Base-by-base conservation (phyloP, 768 basidiomycete species). In the Leccinum longicurvipes region DNA sequence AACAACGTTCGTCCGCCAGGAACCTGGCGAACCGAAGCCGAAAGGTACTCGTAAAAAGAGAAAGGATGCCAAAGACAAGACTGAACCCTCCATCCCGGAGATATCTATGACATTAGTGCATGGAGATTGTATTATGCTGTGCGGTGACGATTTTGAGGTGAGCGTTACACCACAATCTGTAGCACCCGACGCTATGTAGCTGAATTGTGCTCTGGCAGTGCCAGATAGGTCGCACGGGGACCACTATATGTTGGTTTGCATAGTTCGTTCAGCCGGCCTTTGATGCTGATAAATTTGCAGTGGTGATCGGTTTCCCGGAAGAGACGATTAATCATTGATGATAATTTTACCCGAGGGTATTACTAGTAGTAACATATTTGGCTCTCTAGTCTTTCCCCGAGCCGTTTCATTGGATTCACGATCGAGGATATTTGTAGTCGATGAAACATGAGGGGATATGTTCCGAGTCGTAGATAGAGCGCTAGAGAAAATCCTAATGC, bases 131-230 rank as follows among this genome's bases (percentile, higher is more conserved):
- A 59, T 73, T 2, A 46, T 77, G 36, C 63, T 77, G 6, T 59
- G 8, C 3, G 76, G 77, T 10, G 76, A 73, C 50, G 73, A 72
- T 44, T 76, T 74, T 51, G 74, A 77, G 67, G 76, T 76, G 64
- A 73, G 58, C 72, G 65, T 50, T n/a, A 32, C 34, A 15, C 50
- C 29, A 14, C 24, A 3, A n/a, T 47, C 6, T 19, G 32, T 50
- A 17, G 2, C n/a, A 44, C 24, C 4, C 31, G 12, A 15, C 34
- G 12, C 3, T 10, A 17, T 44, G 47, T 53, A 25, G 31, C 47
- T 62, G 56, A 53, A 57, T 36, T 32, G 45, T 50, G 25, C 36
- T 27, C 34, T 21, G 54, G 3, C 42, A 72, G 70, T 70, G 54
- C 44, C 66, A 65, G 34, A 64, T 73, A 25, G 56, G 64, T 36